These are phyloP conservation scores for Cardiosporidium cionae DNA, from an alignment of 169 alveolate species.

Conservation along the genomic window DNA sequence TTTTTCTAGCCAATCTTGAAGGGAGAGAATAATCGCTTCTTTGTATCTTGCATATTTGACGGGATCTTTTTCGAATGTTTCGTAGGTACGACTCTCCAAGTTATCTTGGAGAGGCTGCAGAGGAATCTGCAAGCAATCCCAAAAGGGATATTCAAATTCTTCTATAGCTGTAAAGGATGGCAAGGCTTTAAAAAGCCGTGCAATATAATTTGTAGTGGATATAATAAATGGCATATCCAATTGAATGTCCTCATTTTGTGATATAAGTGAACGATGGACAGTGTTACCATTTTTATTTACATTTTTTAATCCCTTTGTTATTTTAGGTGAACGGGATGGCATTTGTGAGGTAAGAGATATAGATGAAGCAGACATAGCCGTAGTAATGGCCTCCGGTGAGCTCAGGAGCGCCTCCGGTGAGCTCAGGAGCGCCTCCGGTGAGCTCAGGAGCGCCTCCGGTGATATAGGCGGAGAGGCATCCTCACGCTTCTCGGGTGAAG, in stretches of 20 bases:
- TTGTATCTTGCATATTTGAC: conserved; percentile 61
- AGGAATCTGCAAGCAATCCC: conserved; percentile 18
- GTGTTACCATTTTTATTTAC: no score
- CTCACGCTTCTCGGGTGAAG: background rate
- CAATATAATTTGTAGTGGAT: no score
- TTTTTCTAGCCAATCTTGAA: background rate
- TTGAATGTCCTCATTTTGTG: no score
- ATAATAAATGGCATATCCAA: background rate
- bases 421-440: background rate
- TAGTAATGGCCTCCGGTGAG: no score
- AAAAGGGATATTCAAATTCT: background rate
- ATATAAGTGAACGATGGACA: no score
- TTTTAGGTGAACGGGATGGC: no score
- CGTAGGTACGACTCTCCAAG: conserved; percentile 57
- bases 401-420: no score
- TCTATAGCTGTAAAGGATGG: conserved; percentile 6
- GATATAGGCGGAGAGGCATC: background rate
- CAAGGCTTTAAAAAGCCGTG: background rate
- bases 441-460: background rate
- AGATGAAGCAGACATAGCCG: no score
- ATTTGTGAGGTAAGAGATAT: no score
- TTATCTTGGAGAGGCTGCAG: conserved; percentile 54
- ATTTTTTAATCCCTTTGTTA: no score
- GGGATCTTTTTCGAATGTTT: conserved; percentile 62
- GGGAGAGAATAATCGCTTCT: conserved; percentile 34